A percentile compares a stretch with the other conserved stretches of the same genome.
These are phyloP conservation scores for Nicotiana noctiflora DNA, from an alignment of 257 asterid genomes.

Conservation along the genomic window DNA sequence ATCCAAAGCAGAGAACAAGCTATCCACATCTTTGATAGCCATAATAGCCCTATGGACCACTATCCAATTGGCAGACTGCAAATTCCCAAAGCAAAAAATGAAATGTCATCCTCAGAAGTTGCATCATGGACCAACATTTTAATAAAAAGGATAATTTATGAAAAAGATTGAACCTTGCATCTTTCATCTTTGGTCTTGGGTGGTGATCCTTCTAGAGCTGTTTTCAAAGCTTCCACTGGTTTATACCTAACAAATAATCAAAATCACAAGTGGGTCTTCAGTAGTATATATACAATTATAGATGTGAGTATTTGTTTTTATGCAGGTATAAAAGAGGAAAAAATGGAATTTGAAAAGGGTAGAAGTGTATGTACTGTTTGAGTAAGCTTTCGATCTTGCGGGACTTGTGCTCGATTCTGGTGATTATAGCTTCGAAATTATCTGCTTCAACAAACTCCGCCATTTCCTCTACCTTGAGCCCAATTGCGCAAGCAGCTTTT, in stretches of 20 bases:
- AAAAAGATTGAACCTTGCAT: constrained; percentile 59
- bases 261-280: constrained; percentile 1
- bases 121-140: neutral
- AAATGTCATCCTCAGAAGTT: neutral
- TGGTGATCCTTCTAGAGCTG: constrained; percentile 95
- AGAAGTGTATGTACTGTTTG: constrained; percentile 48
- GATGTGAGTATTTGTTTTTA: neutral
- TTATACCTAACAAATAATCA: constrained; percentile 47
- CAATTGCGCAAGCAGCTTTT: neutral
- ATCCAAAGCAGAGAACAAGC: constrained; percentile 86
- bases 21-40: constrained; percentile 92
- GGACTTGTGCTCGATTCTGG: constrained; percentile 90
- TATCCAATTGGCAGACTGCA: constrained; percentile 94
- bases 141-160: neutral
- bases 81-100: neutral
- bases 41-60: constrained; percentile 97
- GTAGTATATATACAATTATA: neutral
- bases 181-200: constrained; percentile 93
- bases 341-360: neutral
- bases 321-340: neutral
- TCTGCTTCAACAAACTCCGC: constrained; percentile 70
- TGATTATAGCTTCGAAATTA: constrained; percentile 79
- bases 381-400: constrained; percentile 98
- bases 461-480: constrained; percentile 22
- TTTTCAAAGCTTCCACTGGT: constrained; percentile 98